These are phyloP conservation scores for Polysphondylium violaceum DNA, from an alignment of 78 protist genomes.

Conservation along the genomic window DNA sequence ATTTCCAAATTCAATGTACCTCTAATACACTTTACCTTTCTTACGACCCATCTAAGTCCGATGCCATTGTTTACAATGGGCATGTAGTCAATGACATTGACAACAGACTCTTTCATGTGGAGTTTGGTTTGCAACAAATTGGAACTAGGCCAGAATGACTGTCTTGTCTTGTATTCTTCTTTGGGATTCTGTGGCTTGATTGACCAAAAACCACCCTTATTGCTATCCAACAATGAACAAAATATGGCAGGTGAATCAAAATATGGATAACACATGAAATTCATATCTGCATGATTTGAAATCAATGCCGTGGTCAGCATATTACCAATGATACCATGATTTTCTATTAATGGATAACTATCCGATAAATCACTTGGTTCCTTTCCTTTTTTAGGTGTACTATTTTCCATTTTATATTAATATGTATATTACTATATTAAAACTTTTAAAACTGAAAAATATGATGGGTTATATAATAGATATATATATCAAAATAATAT, in stretches of 20 bases:
- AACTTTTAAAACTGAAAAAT: neutral
- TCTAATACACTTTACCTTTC: conserved; percentile 71
- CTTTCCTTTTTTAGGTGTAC: neutral
- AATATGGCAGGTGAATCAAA: conserved; percentile 79
- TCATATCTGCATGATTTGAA: conserved; percentile 42
- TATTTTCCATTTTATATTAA: neutral
- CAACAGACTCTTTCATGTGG: conserved; percentile 26
- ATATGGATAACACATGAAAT: conserved; percentile 77
- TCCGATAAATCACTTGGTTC: neutral
- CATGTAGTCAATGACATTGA: conserved; percentile 67
- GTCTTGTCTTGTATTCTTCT: conserved; percentile 16
- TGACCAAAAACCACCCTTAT: conserved; percentile 76
- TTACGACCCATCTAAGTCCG: conserved; percentile 47
- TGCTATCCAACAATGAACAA: conserved; percentile 54
- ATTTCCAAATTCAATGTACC: conserved; percentile 49
- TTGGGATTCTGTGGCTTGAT: conserved; percentile 13
- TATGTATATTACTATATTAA: neutral
- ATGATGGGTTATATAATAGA: neutral
- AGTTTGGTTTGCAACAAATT: conserved; percentile 70
- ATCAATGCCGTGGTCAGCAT: conserved; percentile 72
- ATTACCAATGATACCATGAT: conserved; percentile 78
- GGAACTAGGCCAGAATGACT: conserved; percentile 79
- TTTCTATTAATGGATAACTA: conserved; percentile 70
- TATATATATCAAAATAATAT: too few relatives aligned
- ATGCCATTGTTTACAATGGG: conserved; percentile 44